Evolutionary conservation across 2,329 filamentous ascomycete genomes (phyloP).

Genomic region (Ceratocystiopsis brevicomis): DNA sequence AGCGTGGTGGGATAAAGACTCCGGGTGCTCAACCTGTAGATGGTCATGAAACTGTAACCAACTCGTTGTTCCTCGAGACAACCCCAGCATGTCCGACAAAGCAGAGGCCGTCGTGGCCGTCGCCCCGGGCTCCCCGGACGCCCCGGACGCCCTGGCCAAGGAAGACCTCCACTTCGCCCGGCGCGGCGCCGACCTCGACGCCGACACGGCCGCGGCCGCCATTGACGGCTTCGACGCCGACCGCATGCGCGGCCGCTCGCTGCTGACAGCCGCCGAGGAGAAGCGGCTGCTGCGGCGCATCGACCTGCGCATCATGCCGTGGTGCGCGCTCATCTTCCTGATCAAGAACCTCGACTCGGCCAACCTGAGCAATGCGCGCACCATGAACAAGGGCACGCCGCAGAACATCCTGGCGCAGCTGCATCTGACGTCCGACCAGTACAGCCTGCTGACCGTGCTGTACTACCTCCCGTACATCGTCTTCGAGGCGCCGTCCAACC

Average conservation of each 20-base stretch:
- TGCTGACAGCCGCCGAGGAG: slow-evolving; percentile 19
- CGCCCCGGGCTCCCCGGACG: too few species aligned
- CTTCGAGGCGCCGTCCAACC: slow-evolving; percentile 60
- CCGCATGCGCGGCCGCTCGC: slow-evolving; percentile 18
- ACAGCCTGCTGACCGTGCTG: slow-evolving; percentile 19
- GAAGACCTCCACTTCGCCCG: slow-evolving; percentile 7
- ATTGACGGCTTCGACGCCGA: slow-evolving; percentile 14
- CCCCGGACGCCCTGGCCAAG: too few species aligned
- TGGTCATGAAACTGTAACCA: too few species aligned
- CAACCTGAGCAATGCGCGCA: slow-evolving; percentile 23
- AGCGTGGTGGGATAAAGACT: too few species aligned
- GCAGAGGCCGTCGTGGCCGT: too few species aligned
- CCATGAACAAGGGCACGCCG: slow-evolving; percentile 23
- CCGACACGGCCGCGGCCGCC: background rate
- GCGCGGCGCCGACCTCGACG: slow-evolving; percentile 11
- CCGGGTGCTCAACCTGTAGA: too few species aligned
- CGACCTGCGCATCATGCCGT: slow-evolving; percentile 23
- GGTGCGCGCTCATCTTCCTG: slow-evolving; percentile 22
- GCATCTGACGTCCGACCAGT: slow-evolving; percentile 20
- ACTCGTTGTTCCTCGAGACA: too few species aligned
- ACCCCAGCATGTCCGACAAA: too few species aligned
- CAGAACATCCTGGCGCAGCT: slow-evolving; percentile 23
- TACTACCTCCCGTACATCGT: slow-evolving; percentile 48
- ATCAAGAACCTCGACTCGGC: slow-evolving; percentile 22
- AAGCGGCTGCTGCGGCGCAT: slow-evolving; percentile 23